These are phyloP conservation scores for Verticillium zaregamsianum DNA, from an alignment of 2,329 filamentous ascomycete genomes.

Conservation along the genomic window DNA sequence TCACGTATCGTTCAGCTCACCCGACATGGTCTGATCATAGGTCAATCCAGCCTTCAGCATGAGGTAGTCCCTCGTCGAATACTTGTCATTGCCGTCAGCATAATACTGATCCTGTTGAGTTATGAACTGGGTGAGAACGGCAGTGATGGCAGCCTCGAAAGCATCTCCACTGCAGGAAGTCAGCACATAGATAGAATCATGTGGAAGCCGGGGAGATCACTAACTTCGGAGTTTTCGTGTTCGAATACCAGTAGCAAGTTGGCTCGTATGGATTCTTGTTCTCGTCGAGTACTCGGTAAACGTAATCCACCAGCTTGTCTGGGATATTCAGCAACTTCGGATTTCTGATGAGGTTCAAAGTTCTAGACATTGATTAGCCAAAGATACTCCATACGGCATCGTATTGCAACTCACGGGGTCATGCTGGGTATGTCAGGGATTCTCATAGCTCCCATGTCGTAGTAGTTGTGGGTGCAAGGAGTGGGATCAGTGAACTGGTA, in stretches of 20 bases:
- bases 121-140: not conserved
- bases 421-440: constrained; percentile 27
- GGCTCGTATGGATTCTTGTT: not conserved
- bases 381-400: not conserved
- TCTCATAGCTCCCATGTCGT: constrained; percentile 36
- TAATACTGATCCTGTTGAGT: not conserved
- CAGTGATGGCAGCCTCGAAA: not conserved
- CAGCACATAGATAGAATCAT: too few relatives aligned
- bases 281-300: not conserved
- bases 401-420: constrained; percentile 12
- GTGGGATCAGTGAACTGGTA: constrained; percentile 21
- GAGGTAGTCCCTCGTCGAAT: constrained; percentile 17
- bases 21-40: constrained; percentile 1
- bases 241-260: constrained; percentile 1
- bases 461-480: constrained; percentile 27
- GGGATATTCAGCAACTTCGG: constrained; percentile 11
- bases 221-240: not conserved
- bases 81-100: constrained; percentile 8
- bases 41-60: constrained; percentile 5
- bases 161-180: not conserved
- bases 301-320: constrained; percentile 9
- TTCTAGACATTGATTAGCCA: not conserved
- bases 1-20: constrained; percentile 1
- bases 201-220: not conserved
- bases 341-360: constrained; percentile 2